Base-by-base conservation (phyloP, 371 early-diverging fungal genomes). In the Circinella minor region DNA sequence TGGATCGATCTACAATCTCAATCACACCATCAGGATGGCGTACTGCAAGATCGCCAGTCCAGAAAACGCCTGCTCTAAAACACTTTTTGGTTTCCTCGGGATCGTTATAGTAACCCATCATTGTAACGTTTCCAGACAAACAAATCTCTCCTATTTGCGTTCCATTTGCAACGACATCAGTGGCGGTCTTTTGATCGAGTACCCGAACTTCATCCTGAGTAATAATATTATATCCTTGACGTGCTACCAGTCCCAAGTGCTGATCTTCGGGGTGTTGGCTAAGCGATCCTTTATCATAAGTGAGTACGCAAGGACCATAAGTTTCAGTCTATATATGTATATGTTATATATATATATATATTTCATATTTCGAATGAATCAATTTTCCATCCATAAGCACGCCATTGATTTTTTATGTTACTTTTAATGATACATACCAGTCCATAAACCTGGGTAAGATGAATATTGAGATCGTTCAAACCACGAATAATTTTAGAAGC, bases 1-100 rank as follows among this genome's bases (percentile, higher is more conserved):
- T 90, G 61, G 77, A 77, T n/a, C 92, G 84, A 65, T 92, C 92
- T 14, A 87, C 80, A 43, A 92, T 78, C 34, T 89, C 84, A 49
- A 91, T 81, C 48, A 86, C 86, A 0, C 92, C 92, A 72, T 92
- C 91, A 18, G 88, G 78, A 66, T 88, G 86, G 34, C 87, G 79
- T 17, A 91, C 89, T 51, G 86, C 92, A 60, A 92, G 73, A 75
- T 92, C 92, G 9, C 92, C 92, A 38, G 87, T 81, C 78, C 90
- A 90, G 75, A 89, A 89, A 68, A 87, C 86, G 37, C 91, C 91
- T 18, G 82, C 81, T 10, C 81, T 64, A 71, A 90, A 90, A 4
- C 88, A 84, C 62, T 89, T 84, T 9, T 72, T 74, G n/a, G 92
- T 92, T 37, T 89, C 90, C 63, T 83, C 84, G 1, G 86, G 82